Evolutionary conservation across 305 asterid species (phyloP).

Genomic region (Nicotiana rustica): DNA sequence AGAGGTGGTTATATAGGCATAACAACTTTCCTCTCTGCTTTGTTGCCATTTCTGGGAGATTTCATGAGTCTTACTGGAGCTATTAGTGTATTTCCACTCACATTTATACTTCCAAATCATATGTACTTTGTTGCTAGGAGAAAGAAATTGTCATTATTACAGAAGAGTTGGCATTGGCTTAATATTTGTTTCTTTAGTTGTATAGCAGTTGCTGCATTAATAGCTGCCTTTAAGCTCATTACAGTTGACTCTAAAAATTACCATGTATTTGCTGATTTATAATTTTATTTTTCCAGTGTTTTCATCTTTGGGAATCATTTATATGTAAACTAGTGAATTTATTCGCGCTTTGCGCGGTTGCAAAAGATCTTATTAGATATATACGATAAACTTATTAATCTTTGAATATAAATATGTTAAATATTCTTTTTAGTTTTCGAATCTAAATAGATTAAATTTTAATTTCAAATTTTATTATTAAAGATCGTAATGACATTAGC

Average conservation of each 20-base stretch:
- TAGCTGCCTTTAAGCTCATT: constrained; percentile 78
- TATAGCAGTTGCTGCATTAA: constrained; percentile 65
- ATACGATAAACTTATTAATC: no score
- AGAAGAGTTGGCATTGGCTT: constrained; percentile 89
- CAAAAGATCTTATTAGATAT: no score
- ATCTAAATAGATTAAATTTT: no score
- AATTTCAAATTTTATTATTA: no score
- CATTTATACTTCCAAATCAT: constrained; percentile 89
- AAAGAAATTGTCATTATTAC: constrained; percentile 50
- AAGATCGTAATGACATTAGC: no score
- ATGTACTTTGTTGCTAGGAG: constrained; percentile 79
- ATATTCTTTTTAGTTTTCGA: no score
- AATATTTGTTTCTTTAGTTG: constrained; percentile 62
- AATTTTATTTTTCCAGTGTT: neutral
- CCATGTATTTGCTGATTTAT: constrained; percentile 73
- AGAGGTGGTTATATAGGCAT: constrained; percentile 75
- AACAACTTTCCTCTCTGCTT: constrained; percentile 71
- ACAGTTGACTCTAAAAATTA: constrained; percentile 64
- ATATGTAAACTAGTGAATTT: no score
- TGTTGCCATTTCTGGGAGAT: constrained; percentile 88
- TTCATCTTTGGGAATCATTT: neutral
- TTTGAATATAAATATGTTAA: no score
- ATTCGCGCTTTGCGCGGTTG: no score
- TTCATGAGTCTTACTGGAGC: constrained; percentile 97
- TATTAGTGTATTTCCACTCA: constrained; percentile 82